Evolutionary conservation across 352 stramenopile species (phyloP), one percentile per base, ranked within the genome.

Genomic region (Globisporangium perplexum): DNA sequence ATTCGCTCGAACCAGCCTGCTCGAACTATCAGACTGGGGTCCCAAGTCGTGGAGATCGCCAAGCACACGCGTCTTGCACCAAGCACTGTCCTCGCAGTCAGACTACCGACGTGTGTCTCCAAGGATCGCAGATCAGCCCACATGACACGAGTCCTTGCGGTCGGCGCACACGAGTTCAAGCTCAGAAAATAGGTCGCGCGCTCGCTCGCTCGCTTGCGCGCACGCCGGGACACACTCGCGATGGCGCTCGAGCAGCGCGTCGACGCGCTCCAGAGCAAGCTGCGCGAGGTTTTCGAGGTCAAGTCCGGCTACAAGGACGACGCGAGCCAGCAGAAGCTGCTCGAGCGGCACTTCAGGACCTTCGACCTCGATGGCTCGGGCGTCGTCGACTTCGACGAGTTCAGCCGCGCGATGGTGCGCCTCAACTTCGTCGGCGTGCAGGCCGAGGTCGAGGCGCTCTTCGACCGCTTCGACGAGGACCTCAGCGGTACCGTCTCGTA

Each of bases 351-450:
- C 48, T 96, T 96, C 52, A 77, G 72, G 20, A 69, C 53, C 28
- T 96, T 96, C 48, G 87, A 96, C 57, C 51, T 48, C 7, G 83
- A 93, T 23, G 63, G 59, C 12, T 94, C 72, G 0, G 85, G 85
- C 5, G 63, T 80, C 8, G 65, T 96, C 23, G 83, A 93, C 60
- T 93, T 90, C 61, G 81, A 96, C 53, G 86, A 97, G 63, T 97
- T 96, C 53, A 83, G 72, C 45, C 77, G 81, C 30, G 88, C 83
- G 3, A 93, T 96, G 78, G 57, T 87, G 41, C 74, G 72, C 33
- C 73, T 96, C 50, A 96, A 96, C 58, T 94, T 96, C 53, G 76
- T 96, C 7, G 87, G 88, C 23, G 86, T 90, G 24, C 88, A 95
- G 59, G 75, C 81, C 15, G 86, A 94, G 59, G 65, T 88, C 14